phyloP scores from a whole-genome alignment of 495 filamentous ascomycete species.

The Penicillium mononematosum region DNA sequence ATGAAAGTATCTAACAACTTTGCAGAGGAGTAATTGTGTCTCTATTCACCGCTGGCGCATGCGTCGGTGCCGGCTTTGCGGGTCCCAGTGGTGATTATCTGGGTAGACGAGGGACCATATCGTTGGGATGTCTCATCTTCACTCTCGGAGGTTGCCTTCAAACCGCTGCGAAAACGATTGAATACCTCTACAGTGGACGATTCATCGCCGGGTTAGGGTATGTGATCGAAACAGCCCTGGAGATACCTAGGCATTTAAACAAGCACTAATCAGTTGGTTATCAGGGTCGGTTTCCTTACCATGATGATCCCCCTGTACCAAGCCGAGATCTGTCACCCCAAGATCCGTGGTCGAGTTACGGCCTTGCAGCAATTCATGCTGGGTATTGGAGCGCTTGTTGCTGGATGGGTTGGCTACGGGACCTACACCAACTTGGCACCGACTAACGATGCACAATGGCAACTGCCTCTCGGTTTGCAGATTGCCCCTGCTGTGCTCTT shows the following conservation, averaged over 20 bases:
- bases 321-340: conserved; percentile 45
- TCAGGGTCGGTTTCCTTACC: conserved; percentile 59
- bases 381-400: conserved; percentile 42
- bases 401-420: conserved; percentile 45
- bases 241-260: neutral
- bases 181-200: conserved; percentile 41
- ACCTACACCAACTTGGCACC: conserved; percentile 51
- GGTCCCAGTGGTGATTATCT: conserved; percentile 42
- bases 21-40: conserved; percentile 63
- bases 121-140: conserved; percentile 45
- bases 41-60: conserved; percentile 58
- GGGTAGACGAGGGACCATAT: conserved; percentile 44
- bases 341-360: conserved; percentile 45
- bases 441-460: conserved; percentile 43
- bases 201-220: conserved; percentile 51
- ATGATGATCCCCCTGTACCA: conserved; percentile 50
- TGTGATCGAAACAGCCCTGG: conserved; percentile 33
- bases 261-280: neutral
- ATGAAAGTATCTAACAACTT: neutral
- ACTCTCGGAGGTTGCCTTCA: conserved; percentile 45
- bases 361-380: conserved; percentile 48
- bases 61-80: conserved; percentile 40
- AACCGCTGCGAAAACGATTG: conserved; percentile 39
- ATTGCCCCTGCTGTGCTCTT: conserved; percentile 42
- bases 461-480: conserved; percentile 43